Evolutionary conservation across 2,329 filamentous ascomycete species (phyloP), one percentile per base, ranked within the genome.

Genomic region (Trichophyton equinum): DNA sequence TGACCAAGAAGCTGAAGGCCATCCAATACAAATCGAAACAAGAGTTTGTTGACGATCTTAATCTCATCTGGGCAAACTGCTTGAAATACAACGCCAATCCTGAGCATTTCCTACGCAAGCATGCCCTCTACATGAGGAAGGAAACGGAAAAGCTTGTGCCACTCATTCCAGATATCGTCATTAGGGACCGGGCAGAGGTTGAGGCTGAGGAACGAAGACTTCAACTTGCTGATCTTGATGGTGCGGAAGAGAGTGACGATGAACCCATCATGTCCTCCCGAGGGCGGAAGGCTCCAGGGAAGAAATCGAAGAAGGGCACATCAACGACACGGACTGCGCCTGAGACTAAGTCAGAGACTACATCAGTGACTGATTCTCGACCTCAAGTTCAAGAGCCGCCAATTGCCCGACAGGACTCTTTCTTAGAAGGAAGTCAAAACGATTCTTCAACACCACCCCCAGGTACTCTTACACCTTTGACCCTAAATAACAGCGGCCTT

Each of bases 241-340:
- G 81, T 44, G 89, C 82, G 30, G 92, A 96, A 62, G 92, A 96
- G 73, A 96, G 91, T 67, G 92, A 97, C 69, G 92, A 97, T 71
- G 91, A 96, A 74, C 94, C 94, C 7, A 97, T 99, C 70, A 97
- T 97, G 89, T 94, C 94, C 62, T 96, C 92, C 57, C 84, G 94
- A 65, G 94, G 94, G 59, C 86, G 94, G 51, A 96, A 92, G 72
- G 89, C 91, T 15, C 88, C 86, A 4, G 85, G 83, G 33, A 88
- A 89, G 66, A 91, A 88, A 70, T 87, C 90, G 22, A 85, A 85
- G 64, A 92, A 87, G 68, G 83, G 83, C 13, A 76, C 79, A 18
- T 76, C 73, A 40, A 77, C 78, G 15, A 61, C 62, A 27, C 84
- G 90, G 58, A 92, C 90, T 68, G 86, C 88, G 2, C 85, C 84